Conservation (phyloP, 192 early-diverging fungal genomes). For the Lobosporangium transversale region DNA sequence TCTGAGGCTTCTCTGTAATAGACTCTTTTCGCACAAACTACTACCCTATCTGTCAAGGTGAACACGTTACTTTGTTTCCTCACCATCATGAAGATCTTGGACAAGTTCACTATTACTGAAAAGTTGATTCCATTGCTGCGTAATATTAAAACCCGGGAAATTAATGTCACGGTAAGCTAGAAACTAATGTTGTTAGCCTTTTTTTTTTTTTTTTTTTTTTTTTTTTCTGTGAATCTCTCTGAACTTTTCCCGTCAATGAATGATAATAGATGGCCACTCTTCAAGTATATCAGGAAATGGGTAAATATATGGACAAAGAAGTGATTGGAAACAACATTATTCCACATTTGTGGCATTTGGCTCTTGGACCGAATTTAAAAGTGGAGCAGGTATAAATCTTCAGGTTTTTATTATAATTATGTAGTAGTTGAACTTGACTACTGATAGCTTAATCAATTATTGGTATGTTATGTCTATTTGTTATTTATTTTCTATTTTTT, state of each 20-base stretch:
- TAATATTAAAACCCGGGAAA: constrained; percentile 80
- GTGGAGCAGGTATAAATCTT: constrained; percentile 65
- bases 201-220: neutral
- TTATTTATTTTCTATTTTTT: neutral
- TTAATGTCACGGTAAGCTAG: constrained; percentile 69
- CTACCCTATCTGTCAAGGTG: constrained; percentile 74
- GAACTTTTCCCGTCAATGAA: too few relatives aligned
- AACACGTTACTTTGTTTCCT: constrained; percentile 76
- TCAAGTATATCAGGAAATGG: constrained; percentile 83
- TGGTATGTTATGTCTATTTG: too few relatives aligned
- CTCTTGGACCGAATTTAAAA: constrained; percentile 75
- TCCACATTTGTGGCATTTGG: constrained; percentile 80
- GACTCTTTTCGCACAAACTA: constrained; percentile 75
- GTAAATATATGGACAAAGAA: constrained; percentile 76
- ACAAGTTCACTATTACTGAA: constrained; percentile 75
- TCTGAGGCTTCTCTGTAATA: too few relatives aligned
- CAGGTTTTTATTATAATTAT: neutral
- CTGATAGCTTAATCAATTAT: neutral
- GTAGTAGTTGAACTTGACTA: neutral
- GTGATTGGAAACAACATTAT: constrained; percentile 79
- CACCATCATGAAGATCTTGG: constrained; percentile 71
- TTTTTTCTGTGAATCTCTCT: too few relatives aligned
- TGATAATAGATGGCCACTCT: constrained; percentile 75
- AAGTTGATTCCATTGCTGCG: constrained; percentile 83
- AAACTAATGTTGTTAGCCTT: neutral